These are phyloP conservation scores for Kwoniella botswanensis DNA, from an alignment of 768 basidiomycete genomes.

Conservation along the genomic window DNA sequence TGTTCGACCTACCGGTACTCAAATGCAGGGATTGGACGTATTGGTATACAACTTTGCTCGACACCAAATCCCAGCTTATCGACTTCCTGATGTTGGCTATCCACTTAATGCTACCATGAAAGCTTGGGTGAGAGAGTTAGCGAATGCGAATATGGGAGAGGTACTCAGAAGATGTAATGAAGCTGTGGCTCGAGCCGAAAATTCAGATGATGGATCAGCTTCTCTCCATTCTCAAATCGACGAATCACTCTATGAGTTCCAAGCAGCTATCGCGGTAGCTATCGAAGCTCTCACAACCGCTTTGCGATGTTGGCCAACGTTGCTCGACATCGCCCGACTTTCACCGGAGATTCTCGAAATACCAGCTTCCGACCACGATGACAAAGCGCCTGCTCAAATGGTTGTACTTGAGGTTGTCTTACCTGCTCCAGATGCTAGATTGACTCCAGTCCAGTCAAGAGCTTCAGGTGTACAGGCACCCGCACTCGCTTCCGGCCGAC, in stretches of 20 bases:
- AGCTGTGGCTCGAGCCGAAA: conserved; percentile 43
- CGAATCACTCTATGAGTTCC: conserved; percentile 55
- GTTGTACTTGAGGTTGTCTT: conserved; percentile 55
- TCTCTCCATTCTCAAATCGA: conserved; percentile 33
- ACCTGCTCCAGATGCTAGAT: conserved; percentile 42
- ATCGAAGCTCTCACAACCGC: conserved; percentile 55
- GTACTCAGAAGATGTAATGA: conserved; percentile 47
- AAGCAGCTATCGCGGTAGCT: conserved; percentile 56
- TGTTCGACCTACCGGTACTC: conserved; percentile 43
- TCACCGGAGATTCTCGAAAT: conserved; percentile 56
- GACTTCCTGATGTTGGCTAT: conserved; percentile 56
- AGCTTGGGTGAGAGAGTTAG: conserved; percentile 48
- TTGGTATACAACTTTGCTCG: conserved; percentile 59
- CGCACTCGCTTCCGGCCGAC: conserved; percentile 28
- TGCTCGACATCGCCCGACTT: conserved; percentile 49
- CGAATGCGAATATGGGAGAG: conserved; percentile 50
- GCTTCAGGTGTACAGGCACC: conserved; percentile 47
- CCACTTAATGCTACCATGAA: conserved; percentile 47
- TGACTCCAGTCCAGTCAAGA: conserved; percentile 47
- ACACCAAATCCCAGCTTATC: conserved; percentile 59
- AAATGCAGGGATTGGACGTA: conserved; percentile 51
- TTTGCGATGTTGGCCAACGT: conserved; percentile 50
- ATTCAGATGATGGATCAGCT: conserved; percentile 35
- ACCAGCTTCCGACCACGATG: conserved; percentile 52
- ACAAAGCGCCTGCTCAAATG: conserved; percentile 55